A percentile compares a stretch with the other conserved stretches of the same genome.
phyloP scores from a whole-genome alignment of 2,329 filamentous ascomycete species.

The Thermoascus crustaceus region DNA sequence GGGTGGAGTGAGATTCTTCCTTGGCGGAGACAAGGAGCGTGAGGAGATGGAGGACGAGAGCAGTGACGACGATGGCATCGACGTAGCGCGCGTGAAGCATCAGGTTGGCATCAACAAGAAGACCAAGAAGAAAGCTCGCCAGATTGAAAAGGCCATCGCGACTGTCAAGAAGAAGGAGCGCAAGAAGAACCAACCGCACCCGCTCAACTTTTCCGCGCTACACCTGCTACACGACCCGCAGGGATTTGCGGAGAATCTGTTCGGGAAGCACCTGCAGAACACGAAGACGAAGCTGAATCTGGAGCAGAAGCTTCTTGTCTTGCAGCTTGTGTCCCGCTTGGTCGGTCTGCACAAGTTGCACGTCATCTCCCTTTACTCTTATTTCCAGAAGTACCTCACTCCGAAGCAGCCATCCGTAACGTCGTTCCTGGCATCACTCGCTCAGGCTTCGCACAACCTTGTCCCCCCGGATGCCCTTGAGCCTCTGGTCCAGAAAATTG shows the following conservation, averaged over 20 bases:
- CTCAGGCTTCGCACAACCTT: conserved; percentile 81
- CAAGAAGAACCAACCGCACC: conserved; percentile 80
- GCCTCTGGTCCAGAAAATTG: conserved; percentile 87
- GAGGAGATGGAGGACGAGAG: conserved; percentile 87
- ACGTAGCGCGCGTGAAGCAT: conserved; percentile 75
- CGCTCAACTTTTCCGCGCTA: conserved; percentile 90
- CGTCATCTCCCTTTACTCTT: conserved; percentile 85
- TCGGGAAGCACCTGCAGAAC: conserved; percentile 83
- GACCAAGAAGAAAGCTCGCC: conserved; percentile 74
- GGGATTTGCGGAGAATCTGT: conserved; percentile 82
- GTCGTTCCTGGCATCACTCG: conserved; percentile 83
- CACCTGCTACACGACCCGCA: conserved; percentile 93
- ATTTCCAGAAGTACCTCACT: conserved; percentile 87
- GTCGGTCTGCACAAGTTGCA: conserved; percentile 90
- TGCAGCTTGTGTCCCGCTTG: conserved; percentile 83
- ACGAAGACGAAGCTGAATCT: conserved; percentile 76
- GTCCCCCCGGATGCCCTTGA: conserved; percentile 90
- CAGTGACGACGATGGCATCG: conserved; percentile 66
- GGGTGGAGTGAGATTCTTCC: conserved; percentile 85
- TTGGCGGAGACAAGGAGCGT: conserved; percentile 90
- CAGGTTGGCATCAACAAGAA: conserved; percentile 94
- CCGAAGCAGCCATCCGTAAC: conserved; percentile 85
- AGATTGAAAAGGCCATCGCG: conserved; percentile 71
- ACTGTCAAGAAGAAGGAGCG: conserved; percentile 74
- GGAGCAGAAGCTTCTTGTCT: conserved; percentile 79